Percentiles rank a stretch among this genome's conserved stretches.
Evolutionary conservation across 495 filamentous ascomycete species (phyloP).

Genomic region (Lasiosphaeris hirsuta): DNA sequence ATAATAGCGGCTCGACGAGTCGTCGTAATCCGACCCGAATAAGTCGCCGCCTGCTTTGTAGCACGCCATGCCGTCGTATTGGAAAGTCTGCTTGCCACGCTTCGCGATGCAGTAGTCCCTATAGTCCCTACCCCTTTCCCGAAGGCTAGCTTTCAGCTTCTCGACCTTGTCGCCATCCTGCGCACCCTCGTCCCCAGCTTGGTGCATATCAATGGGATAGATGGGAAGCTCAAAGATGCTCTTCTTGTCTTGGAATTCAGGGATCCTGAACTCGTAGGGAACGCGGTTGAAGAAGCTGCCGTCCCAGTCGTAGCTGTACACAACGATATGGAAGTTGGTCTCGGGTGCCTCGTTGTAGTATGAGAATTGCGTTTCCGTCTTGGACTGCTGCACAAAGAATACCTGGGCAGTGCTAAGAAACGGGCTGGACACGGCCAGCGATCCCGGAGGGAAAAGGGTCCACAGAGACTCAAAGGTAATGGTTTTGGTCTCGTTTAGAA

Average conservation of each 20-base stretch:
- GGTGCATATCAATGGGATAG: constrained; percentile 7
- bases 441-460: constrained; percentile 8
- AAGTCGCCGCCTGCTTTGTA: constrained; percentile 5
- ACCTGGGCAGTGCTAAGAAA: not conserved
- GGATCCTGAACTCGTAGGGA: not conserved
- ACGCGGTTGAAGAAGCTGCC: constrained; percentile 9
- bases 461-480: constrained; percentile 10
- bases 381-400: constrained; percentile 3
- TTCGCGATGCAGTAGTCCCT: constrained; percentile 5
- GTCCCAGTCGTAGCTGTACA: constrained; percentile 13
- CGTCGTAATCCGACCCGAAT: constrained; percentile 4
- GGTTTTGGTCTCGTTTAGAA: not conserved
- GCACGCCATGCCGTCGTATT: constrained; percentile 3
- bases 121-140: not conserved
- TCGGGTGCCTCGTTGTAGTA: constrained; percentile 1
- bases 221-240: constrained; percentile 11
- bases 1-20: not conserved
- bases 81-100: constrained; percentile 7
- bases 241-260: constrained; percentile 9
- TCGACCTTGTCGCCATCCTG: not conserved
- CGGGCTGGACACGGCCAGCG: constrained; percentile 1
- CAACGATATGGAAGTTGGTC: constrained; percentile 6
- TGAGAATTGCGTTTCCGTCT: not conserved
- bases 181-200: not conserved
- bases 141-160: constrained; percentile 1